Base-by-base conservation (phyloP, 371 early-diverging fungal genomes). In the Blakeslea trispora region DNA sequence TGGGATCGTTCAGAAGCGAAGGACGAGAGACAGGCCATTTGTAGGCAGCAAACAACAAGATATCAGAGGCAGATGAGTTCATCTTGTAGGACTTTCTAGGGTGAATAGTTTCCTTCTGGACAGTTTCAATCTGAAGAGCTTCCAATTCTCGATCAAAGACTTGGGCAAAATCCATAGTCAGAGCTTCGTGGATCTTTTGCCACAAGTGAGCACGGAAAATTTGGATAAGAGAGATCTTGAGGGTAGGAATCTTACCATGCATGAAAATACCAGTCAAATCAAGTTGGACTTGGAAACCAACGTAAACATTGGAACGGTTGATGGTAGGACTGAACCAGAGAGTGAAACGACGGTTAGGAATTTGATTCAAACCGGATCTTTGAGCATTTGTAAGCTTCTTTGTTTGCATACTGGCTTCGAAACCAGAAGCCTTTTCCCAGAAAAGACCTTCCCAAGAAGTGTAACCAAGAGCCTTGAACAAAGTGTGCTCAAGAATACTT, bases 311-410 rank as follows among this genome's bases (percentile, higher is more conserved):
- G 9, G 57, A 43, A 61, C 74, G 68, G 70, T 99, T 99, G 68
- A 99, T 97, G 2, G 99, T 98, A 10, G 99, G 99, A 31, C 95
- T 95, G 99, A 99, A 99, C 99, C 99, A 99, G 35, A 99, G 84
- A 4, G 97, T 98, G 81, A 99, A 99, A 55, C 99, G 95, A 86
- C 98, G 95, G 78, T 99, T 99, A 37, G 99, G 99, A 79, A 99
- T 97, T 79, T 98, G 96, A 71, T 96, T 96, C 68, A 98, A 77
- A 83, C 99, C 99, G 46, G 91, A 89, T 46, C 99, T 84, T 76
- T 99, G 99, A n/a, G 99, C 99, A 61, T 96, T 98, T 52, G 98
- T 99, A 53, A 97, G 79, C 75, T 97, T 98, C 78, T 97, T 98
- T 83, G 89, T 94, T 64, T 85, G 77, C 81, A 82, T 77, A 28